Base-by-base conservation (phyloP, 345 rosid genomes). In the Zanthoxylum bungeanum region DNA sequence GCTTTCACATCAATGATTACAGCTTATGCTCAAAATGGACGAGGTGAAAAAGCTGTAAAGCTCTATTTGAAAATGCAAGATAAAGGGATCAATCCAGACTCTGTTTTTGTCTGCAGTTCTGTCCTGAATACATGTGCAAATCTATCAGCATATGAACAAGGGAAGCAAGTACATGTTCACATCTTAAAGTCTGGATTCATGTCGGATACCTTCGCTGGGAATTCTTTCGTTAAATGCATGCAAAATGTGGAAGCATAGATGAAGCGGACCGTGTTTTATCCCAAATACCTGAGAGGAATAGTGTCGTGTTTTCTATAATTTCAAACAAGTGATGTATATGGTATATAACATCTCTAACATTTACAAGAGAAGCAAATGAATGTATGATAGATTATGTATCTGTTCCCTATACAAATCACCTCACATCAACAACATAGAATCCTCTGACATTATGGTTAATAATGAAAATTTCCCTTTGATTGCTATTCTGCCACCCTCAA, bases 391-490 rank as follows among this genome's bases (percentile, higher is more conserved):
- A n/a, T n/a, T n/a, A n/a, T n/a, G n/a, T 25, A 67, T 37, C 21
- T 42, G 56, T 28, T 36, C 4, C 67, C 33, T 33, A n/a, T 2
- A 63, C 50, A 36, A 19, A 24, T 44, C 39, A 66, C 59, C 68
- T 80, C 82, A 80, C 81, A 90, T 83, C 16, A 84, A 58, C 87
- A 84, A 75, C 82, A 81, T 76, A 2, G 91, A 82, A 33, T 95
- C 98, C 74, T 91, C 97, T 0, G 94, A 85, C 79, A 92, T 74
- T 39, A 91, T 82, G 42, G 97, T 87, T 70, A 92, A 83, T 73
- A 95, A 83, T 12, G 98, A 87, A 70, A 88, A 92, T 76, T 95
- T 92, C 40, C 79, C 97, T 79, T 83, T 95, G 74, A 92, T 71
- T 14, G 98, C 86, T 79, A 95, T 91, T 82, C 80, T 85, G 28